Evolutionary conservation across 2,329 filamentous ascomycete genomes (phyloP).

Genomic region (Chaetomium strumarium): DNA sequence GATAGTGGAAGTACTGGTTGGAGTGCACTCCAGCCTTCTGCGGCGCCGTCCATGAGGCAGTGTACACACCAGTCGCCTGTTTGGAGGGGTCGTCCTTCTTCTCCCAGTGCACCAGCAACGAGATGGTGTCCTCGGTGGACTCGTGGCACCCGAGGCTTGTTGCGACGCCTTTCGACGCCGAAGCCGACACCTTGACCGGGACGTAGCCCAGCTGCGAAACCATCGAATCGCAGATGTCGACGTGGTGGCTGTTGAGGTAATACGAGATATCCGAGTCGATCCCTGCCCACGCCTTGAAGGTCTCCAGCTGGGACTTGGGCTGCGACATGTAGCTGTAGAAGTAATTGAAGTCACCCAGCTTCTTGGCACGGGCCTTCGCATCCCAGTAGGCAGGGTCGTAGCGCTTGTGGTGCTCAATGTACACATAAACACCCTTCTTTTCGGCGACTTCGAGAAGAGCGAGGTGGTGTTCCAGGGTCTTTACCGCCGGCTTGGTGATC

Average conservation of each 20-base stretch:
- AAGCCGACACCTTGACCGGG: slow-evolving; percentile 73
- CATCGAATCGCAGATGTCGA: slow-evolving; percentile 92
- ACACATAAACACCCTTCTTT: slow-evolving; percentile 78
- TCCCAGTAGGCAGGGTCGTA: slow-evolving; percentile 92
- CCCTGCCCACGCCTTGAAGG: slow-evolving; percentile 91
- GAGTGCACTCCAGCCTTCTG: slow-evolving; percentile 92
- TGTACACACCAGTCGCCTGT: slow-evolving; percentile 82
- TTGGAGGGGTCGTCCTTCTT: slow-evolving; percentile 63
- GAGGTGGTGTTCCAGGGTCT: slow-evolving; percentile 74
- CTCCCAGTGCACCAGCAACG: slow-evolving; percentile 81
- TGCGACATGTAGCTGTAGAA: slow-evolving; percentile 97
- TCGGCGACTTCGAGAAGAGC: slow-evolving; percentile 65
- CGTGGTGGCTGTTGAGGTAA: slow-evolving; percentile 92
- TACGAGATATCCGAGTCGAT: slow-evolving; percentile 91
- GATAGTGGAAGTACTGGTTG: slow-evolving; percentile 96
- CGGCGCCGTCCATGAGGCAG: slow-evolving; percentile 89
- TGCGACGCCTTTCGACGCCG: slow-evolving; percentile 72
- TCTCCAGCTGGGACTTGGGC: slow-evolving; percentile 85
- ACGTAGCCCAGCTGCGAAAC: slow-evolving; percentile 65
- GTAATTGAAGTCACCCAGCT: slow-evolving; percentile 92
- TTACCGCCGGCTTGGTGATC: slow-evolving; percentile 90
- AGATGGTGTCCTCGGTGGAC: slow-evolving; percentile 89
- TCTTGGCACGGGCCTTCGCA: slow-evolving; percentile 68
- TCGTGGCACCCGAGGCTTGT: slow-evolving; percentile 70
- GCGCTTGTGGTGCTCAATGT: slow-evolving; percentile 94